phyloP scores from a whole-genome alignment of 371 early-diverging fungal genomes.

The Mucor saturninus region DNA sequence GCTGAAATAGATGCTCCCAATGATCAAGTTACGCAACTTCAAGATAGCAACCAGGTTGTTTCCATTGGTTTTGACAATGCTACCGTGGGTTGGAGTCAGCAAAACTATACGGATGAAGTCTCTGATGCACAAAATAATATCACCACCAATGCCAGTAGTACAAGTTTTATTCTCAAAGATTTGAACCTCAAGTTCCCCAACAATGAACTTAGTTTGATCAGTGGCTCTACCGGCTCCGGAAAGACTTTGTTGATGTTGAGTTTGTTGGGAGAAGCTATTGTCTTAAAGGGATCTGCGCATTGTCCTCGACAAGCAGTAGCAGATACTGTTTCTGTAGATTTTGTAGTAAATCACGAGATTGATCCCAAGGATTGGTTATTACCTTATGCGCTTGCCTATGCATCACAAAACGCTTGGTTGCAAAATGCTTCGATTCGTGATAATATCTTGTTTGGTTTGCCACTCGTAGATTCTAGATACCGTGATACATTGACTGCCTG shows the following conservation, averaged over 20 bases:
- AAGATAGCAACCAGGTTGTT: not conserved
- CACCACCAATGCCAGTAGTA: slow-evolving; percentile 3
- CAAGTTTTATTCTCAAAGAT: slow-evolving; percentile 47
- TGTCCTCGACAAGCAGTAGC: slow-evolving; percentile 25
- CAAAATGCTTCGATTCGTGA: slow-evolving; percentile 80
- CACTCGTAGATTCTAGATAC: slow-evolving; percentile 70
- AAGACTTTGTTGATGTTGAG: slow-evolving; percentile 68
- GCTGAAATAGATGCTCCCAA: slow-evolving; percentile 71
- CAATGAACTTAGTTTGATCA: slow-evolving; percentile 56
- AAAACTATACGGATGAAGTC: slow-evolving; percentile 14
- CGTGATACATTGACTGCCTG: slow-evolving; percentile 64
- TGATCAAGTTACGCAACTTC: slow-evolving; percentile 42
- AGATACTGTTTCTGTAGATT: slow-evolving; percentile 7
- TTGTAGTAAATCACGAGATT: slow-evolving; percentile 25
- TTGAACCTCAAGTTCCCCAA: slow-evolving; percentile 57
- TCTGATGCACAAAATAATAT: not conserved
- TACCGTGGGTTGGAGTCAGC: slow-evolving; percentile 36
- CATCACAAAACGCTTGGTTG: slow-evolving; percentile 84
- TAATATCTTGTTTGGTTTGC: slow-evolving; percentile 82
- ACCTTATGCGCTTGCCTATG: slow-evolving; percentile 68
- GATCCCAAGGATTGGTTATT: slow-evolving; percentile 39
- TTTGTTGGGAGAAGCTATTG: slow-evolving; percentile 56
- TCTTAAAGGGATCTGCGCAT: slow-evolving; percentile 12
- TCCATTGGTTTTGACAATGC: slow-evolving; percentile 49
- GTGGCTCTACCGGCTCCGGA: slow-evolving; percentile 71